phyloP scores from a whole-genome alignment of 179 eudicot genomes.

The Camellia oleifera region DNA sequence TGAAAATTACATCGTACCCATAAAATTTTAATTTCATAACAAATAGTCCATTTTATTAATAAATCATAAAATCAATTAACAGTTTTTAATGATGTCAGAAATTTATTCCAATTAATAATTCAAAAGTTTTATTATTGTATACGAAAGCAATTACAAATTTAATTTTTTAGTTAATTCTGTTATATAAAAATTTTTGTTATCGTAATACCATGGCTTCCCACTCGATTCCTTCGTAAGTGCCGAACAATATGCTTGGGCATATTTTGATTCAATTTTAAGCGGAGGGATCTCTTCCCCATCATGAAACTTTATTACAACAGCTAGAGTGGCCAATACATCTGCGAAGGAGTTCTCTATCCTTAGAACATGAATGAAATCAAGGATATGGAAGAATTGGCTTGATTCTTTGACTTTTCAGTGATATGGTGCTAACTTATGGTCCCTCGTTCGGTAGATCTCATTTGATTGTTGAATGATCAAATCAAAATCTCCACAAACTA shows the following conservation, averaged over 20 bases:
- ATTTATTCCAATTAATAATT: too few species aligned
- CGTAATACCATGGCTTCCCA: not conserved
- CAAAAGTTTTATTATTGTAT: too few species aligned
- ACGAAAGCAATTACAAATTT: too few species aligned
- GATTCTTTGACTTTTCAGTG: not conserved
- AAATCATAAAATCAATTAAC: too few species aligned
- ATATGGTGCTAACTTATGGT: not conserved
- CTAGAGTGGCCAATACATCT: not conserved
- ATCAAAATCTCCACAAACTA: not conserved
- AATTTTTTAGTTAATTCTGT: too few species aligned
- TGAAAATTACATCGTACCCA: too few species aligned
- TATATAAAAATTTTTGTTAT: not conserved
- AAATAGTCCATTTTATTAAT: too few species aligned
- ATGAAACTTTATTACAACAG: not conserved
- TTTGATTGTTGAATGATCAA: not conserved
- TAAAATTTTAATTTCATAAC: too few species aligned
- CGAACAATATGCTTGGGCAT: not conserved
- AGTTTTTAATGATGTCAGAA: too few species aligned
- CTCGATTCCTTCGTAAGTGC: not conserved
- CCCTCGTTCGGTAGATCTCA: not conserved
- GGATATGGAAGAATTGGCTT: not conserved
- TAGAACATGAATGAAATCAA: not conserved
- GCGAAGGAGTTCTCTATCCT: not conserved
- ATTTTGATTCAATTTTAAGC: not conserved
- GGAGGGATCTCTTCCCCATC: not conserved